Evolutionary conservation across 2,329 filamentous ascomycete species (phyloP).

Genomic region (Coleophoma eucalyptorum): DNA sequence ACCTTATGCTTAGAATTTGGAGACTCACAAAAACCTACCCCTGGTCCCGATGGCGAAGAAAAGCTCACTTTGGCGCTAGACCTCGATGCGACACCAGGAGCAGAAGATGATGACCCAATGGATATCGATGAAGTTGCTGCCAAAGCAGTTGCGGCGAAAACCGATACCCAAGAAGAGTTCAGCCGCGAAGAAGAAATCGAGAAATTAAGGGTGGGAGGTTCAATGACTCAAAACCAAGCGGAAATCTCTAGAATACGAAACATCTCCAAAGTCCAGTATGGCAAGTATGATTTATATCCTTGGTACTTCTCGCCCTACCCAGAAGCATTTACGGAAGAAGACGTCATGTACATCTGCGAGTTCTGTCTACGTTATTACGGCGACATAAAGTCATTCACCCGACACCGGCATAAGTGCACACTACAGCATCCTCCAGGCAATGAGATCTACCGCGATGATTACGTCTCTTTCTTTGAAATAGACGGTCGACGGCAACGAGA

Average conservation of each 20-base stretch:
- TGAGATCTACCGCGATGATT: constrained; percentile 94
- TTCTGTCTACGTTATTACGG: constrained; percentile 93
- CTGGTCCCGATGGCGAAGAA: constrained; percentile 21
- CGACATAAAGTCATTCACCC: constrained; percentile 73
- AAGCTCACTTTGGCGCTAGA: constrained; percentile 20
- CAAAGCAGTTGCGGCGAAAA: constrained; percentile 21
- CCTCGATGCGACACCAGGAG: constrained; percentile 24
- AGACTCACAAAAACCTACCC: constrained; percentile 22
- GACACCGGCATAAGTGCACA: constrained; percentile 87
- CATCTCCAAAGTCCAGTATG: constrained; percentile 91
- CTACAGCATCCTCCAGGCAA: constrained; percentile 93
- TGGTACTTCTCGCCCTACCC: constrained; percentile 99
- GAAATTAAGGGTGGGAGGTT: constrained; percentile 88
- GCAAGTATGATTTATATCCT: constrained; percentile 84
- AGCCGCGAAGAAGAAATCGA: constrained; percentile 91
- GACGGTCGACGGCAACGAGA: constrained; percentile 91
- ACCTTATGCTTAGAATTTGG: constrained; percentile 20
- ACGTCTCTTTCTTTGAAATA: constrained; percentile 95
- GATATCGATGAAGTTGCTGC: constrained; percentile 49
- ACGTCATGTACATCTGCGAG: constrained; percentile 94
- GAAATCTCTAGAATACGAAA: constrained; percentile 96
- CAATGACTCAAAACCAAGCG: constrained; percentile 98
- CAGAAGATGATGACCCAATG: constrained; percentile 36
- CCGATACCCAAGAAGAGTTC: constrained; percentile 42
- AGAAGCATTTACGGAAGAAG: constrained; percentile 79